phyloP scores from a whole-genome alignment of 257 asterid species.

The Salvia miltiorrhiza region DNA sequence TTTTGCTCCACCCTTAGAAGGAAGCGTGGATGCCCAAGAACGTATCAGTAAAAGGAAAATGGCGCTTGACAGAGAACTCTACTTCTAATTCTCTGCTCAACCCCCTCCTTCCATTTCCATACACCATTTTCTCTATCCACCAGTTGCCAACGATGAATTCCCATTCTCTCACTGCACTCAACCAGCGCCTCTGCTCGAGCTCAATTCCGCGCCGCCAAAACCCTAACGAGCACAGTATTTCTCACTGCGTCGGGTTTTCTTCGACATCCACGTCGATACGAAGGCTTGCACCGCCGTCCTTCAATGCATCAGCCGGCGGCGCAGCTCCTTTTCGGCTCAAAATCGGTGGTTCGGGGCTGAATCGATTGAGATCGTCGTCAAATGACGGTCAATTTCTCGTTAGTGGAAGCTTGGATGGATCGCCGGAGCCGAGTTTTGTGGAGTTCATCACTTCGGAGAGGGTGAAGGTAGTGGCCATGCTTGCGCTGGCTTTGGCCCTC shows the following conservation, averaged over 20 bases:
- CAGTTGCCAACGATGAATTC: slow-evolving; percentile 17
- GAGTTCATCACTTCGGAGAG: slow-evolving; percentile 98
- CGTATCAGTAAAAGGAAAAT: not conserved
- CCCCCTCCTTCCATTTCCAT: not conserved
- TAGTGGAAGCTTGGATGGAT: slow-evolving; percentile 23
- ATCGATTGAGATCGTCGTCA: slow-evolving; percentile 33
- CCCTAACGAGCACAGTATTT: slow-evolving; percentile 18
- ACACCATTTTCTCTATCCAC: not conserved
- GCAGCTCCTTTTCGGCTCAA: slow-evolving; percentile 1
- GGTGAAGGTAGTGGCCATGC: slow-evolving; percentile 94
- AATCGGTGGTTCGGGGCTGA: slow-evolving; percentile 13
- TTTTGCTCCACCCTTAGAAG: too few relatives aligned
- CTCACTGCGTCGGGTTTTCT: slow-evolving; percentile 13
- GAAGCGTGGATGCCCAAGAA: too few relatives aligned
- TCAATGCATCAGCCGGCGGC: slow-evolving; percentile 16
- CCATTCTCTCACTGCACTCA: slow-evolving; percentile 19
- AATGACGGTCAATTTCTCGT: slow-evolving; percentile 32
- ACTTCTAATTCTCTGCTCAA: not conserved
- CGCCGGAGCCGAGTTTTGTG: slow-evolving; percentile 41
- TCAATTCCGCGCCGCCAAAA: slow-evolving; percentile 27
- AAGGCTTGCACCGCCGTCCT: slow-evolving; percentile 13
- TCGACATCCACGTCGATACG: slow-evolving; percentile 16
- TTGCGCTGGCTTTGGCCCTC: slow-evolving; percentile 83
- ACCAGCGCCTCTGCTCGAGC: slow-evolving; percentile 33
- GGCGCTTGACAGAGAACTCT: not conserved